These are phyloP conservation scores for Niebla homalea DNA, from an alignment of 495 filamentous ascomycete genomes.

Conservation along the genomic window DNA sequence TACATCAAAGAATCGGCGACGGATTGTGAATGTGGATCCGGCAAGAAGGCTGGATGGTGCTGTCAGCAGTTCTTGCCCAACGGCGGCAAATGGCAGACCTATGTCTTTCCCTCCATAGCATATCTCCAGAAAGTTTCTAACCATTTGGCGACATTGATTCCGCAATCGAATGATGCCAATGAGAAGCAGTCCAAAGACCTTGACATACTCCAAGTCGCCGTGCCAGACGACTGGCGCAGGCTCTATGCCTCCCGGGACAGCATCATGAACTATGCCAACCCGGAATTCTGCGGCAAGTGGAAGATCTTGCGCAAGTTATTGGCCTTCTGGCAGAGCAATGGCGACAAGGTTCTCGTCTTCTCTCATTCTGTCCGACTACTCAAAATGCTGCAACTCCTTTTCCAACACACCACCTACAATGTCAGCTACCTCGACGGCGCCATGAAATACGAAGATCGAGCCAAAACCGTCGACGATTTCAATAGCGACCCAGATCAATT, in stretches of 20 bases:
- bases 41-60: slow-evolving; percentile 70
- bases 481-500: slow-evolving; percentile 82
- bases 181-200: slow-evolving; percentile 79
- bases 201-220: slow-evolving; percentile 57
- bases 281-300: slow-evolving; percentile 96
- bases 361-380: slow-evolving; percentile 77
- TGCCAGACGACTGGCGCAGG: slow-evolving; percentile 64
- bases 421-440: slow-evolving; percentile 82
- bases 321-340: slow-evolving; percentile 75
- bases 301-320: slow-evolving; percentile 78
- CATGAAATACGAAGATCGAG: slow-evolving; percentile 74
- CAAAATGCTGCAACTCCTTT: slow-evolving; percentile 74
- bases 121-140: slow-evolving; percentile 80
- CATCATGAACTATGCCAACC: slow-evolving; percentile 71
- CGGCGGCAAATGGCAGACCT: slow-evolving; percentile 55
- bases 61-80: slow-evolving; percentile 48
- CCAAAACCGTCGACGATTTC: slow-evolving; percentile 72
- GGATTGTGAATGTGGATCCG: slow-evolving; percentile 54
- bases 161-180: slow-evolving; percentile 45
- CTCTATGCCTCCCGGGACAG: slow-evolving; percentile 65
- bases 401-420: slow-evolving; percentile 81
- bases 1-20: slow-evolving; percentile 56
- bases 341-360: slow-evolving; percentile 91
- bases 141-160: slow-evolving; percentile 82
- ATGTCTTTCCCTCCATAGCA: slow-evolving; percentile 76